phyloP scores from a whole-genome alignment of 345 rosid species.

The Citrus trifoliata region DNA sequence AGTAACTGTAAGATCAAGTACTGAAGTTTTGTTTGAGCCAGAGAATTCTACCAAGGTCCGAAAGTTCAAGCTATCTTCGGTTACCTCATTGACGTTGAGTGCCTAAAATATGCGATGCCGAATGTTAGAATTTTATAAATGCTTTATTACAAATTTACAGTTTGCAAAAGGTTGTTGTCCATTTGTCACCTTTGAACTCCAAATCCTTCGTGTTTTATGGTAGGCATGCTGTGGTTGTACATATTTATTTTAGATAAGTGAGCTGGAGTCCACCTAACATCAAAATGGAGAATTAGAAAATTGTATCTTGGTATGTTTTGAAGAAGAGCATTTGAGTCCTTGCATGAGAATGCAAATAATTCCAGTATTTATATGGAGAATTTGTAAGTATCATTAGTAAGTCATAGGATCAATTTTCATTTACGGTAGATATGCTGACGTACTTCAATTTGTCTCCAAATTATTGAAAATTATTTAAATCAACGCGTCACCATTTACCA shows the following conservation, averaged over 20 bases:
- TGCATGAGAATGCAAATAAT: not conserved
- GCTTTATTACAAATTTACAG: not conserved
- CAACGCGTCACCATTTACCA: too few relatives aligned
- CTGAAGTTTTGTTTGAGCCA: slow-evolving; percentile 72
- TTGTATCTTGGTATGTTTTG: too few relatives aligned
- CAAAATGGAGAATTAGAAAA: too few relatives aligned
- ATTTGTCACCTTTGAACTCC: not conserved
- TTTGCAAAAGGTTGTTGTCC: not conserved
- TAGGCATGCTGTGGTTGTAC: not conserved
- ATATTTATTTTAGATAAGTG: not conserved
- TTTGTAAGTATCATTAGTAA: too few relatives aligned
- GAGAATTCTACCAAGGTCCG: slow-evolving; percentile 50
- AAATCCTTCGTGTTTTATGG: not conserved
- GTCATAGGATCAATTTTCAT: too few relatives aligned
- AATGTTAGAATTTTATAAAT: not conserved
- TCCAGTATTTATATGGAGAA: too few relatives aligned
- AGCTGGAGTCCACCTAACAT: too few relatives aligned
- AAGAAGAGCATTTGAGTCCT: not conserved
- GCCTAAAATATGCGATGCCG: slow-evolving; percentile 32
- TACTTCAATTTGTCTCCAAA: too few relatives aligned
- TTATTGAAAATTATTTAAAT: too few relatives aligned
- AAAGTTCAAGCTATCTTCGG: slow-evolving; percentile 75
- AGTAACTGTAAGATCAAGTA: slow-evolving; percentile 69
- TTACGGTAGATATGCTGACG: too few relatives aligned
- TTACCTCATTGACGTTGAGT: slow-evolving; percentile 64